Base-by-base conservation (phyloP, 2,329 filamentous ascomycete species). In the Fusarium miscanthi region DNA sequence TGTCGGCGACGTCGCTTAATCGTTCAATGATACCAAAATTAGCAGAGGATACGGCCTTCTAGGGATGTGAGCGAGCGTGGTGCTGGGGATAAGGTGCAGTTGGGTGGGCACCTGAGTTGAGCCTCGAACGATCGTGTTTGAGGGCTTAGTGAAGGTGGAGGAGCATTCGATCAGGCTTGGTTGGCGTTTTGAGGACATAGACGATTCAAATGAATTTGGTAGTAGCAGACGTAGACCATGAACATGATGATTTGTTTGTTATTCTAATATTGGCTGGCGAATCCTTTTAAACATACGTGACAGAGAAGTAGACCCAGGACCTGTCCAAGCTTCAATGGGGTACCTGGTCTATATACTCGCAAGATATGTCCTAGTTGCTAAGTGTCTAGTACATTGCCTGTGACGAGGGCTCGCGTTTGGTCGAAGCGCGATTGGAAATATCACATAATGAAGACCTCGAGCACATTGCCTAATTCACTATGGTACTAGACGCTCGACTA, bases 171-270 rank as follows among this genome's bases (percentile, higher is more conserved):
- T 77, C 75, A 78, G 78, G 72, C 76, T 69, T 80, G 74, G 76
- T 63, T 74, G 81, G 81, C 81, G 81, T 82, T 82, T 78, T 78
- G 80, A 80, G 76, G 76, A 72, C 76, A 81, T 82, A 82, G 81
- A 82, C 77, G 79, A 81, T 80, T 81, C 77, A 77, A 63, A 82
- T 75, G 79, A 81, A 79, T 76, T 81, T 76, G 69, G 63, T 76
- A 76, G 75, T 75, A 76, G 75, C 75, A 71, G 75, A 78, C 75
- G 73, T 79, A 80, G 77, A 78, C 76, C 64, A 79, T 66, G 76
- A 78, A 77, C 70, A 78, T 79, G 74, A 79, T 69, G 70, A 77
- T 75, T 76, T 75, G 54, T 68, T 58, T 73, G 60, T 74, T 66
- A 76, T 56, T 23, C 19, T 45, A 21, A 16, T n/a, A n/a, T 16